Evolutionary conservation across 345 rosid genomes (phyloP), one percentile per base, ranked within the genome.

Genomic region (Turnera subulata): DNA sequence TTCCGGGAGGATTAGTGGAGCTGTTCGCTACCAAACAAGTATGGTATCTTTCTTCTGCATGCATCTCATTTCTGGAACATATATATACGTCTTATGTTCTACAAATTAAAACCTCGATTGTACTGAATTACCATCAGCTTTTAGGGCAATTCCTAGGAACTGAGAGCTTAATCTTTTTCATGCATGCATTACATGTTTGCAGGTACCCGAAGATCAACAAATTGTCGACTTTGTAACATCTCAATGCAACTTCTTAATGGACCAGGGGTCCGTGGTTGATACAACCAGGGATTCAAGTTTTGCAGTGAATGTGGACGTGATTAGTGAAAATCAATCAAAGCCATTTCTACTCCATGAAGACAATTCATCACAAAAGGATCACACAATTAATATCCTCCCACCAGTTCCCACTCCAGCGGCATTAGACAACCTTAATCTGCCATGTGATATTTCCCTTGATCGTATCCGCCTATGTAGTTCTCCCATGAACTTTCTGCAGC

Each of bases 1-100:
- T 86, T 15, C 52, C 92, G 2, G 96, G 88, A 75, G 96, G 90
- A 55, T 59, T 92, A 25, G 61, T 92, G 29, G 98, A 89, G 80
- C 80, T 89, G 24, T 89, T 86, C 62, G 84, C 76, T 25, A 61
- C 81, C 11, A 84, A 86, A 81, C 87, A 84, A 76, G 96, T 88
- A 82, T 0, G 52, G 15, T 49, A 13, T 37, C 46, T 8, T 11
- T 19, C 1, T 17, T 43, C 38, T 4, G 58, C 50, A 52, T 33
- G 23, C 59, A 18, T 15, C 2, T 5, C 32, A 46, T 1, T 57
- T 13, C 16, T 10, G 4, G 20, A 19, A n/a, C n/a, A n/a, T n/a
- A n/a, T n/a, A n/a, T n/a, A n/a, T n/a, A n/a, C n/a, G n/a, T n/a
- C n/a, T n/a, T n/a, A n/a, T n/a, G n/a, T n/a, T n/a, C n/a, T n/a